Evolutionary conservation across 2,329 filamentous ascomycete genomes (phyloP).

Genomic region (Penicillium hordei): DNA sequence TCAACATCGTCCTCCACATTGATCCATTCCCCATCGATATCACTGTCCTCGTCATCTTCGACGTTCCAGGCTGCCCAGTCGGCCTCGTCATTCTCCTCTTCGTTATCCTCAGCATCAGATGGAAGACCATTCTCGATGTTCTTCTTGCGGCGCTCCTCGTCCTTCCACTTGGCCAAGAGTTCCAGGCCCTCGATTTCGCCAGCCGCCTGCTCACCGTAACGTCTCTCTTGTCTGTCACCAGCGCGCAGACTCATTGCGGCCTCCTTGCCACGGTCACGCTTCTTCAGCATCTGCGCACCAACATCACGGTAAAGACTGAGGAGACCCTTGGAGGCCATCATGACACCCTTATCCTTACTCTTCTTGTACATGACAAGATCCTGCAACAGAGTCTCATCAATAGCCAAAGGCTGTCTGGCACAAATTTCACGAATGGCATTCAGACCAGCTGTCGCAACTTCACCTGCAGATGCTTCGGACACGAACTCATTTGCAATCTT

Average conservation of each 20-base stretch:
- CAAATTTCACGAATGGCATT: conserved; percentile 96
- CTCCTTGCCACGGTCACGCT: conserved; percentile 86
- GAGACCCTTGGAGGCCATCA: conserved; percentile 95
- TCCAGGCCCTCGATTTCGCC: conserved; percentile 92
- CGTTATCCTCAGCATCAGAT: conserved; percentile 60
- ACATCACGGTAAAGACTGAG: conserved; percentile 89
- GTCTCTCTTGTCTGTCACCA: conserved; percentile 72
- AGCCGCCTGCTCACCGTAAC: conserved; percentile 76
- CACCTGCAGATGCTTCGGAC: conserved; percentile 84
- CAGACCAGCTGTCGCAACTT: conserved; percentile 87
- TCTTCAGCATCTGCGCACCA: conserved; percentile 82
- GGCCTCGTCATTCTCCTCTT: conserved; percentile 61
- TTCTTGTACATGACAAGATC: conserved; percentile 94
- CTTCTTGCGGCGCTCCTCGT: conserved; percentile 77
- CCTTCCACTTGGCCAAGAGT: conserved; percentile 88
- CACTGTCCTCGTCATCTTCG: conserved; percentile 57
- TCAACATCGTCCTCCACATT: conserved; percentile 80
- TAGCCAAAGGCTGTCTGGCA: conserved; percentile 87
- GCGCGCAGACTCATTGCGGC: conserved; percentile 78
- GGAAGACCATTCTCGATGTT: conserved; percentile 67
- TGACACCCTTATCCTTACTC: conserved; percentile 97
- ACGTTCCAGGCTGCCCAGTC: conserved; percentile 62
- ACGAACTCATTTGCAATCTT: conserved; percentile 99
- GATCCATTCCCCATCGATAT: conserved; percentile 88
- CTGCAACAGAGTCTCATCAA: conserved; percentile 92